phyloP scores from a whole-genome alignment of 345 rosid genomes.

The Luvunga scandens region DNA sequence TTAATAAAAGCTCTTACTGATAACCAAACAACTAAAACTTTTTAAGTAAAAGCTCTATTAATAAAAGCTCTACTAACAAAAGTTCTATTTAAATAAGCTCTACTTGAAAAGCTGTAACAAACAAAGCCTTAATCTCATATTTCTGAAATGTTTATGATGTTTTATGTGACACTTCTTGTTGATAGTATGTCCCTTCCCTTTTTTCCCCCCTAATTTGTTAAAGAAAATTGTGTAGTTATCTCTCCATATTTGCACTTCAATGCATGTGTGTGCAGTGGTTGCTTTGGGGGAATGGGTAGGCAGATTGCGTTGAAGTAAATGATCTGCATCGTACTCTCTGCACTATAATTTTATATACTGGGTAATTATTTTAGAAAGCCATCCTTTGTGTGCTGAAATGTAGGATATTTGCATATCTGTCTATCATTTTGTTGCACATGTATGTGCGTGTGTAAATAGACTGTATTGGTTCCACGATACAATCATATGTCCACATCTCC shows the following conservation, averaged over 20 bases:
- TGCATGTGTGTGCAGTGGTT: not conserved
- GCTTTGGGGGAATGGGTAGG: not conserved
- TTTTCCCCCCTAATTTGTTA: not conserved
- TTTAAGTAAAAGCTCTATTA: too few species aligned
- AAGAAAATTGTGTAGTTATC: not conserved
- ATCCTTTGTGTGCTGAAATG: slow-evolving; percentile 1
- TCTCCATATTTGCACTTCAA: not conserved
- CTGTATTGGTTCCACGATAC: not conserved
- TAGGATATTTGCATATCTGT: not conserved
- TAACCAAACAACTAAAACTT: too few species aligned
- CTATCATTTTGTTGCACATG: not conserved
- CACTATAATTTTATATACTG: not conserved
- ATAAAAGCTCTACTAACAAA: too few species aligned
- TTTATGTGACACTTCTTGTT: not conserved
- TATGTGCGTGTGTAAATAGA: not conserved
- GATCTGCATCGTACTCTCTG: not conserved
- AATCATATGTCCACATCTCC: not conserved
- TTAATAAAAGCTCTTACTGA: too few species aligned
- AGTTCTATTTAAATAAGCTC: too few species aligned
- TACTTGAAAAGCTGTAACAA: too few species aligned
- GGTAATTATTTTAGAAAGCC: not conserved
- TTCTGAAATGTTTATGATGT: not conserved
- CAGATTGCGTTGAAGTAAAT: not conserved
- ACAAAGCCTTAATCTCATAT: not conserved
- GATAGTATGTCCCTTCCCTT: not conserved